Conservation (phyloP, 2,329 filamentous ascomycete species). For the Colletotrichum horii region DNA sequence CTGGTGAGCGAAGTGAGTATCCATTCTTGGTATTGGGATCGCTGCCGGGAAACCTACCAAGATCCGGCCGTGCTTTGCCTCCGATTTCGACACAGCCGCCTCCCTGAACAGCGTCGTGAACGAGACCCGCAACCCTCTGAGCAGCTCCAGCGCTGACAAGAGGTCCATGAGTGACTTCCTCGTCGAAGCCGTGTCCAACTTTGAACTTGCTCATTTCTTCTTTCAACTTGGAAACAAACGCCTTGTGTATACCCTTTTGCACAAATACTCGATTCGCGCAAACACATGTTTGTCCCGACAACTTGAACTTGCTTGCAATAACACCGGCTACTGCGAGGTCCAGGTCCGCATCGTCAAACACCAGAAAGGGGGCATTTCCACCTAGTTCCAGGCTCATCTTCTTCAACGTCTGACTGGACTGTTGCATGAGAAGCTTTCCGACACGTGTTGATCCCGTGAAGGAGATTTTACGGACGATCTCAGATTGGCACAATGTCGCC, state of each 20-base stretch:
- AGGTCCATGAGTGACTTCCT: constrained; percentile 78
- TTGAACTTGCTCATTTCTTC: constrained; percentile 77
- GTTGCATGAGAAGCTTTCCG: constrained; percentile 84
- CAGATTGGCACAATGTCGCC: constrained; percentile 75
- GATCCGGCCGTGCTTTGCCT: constrained; percentile 65
- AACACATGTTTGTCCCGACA: constrained; percentile 94
- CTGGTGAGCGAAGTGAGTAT: constrained; percentile 64
- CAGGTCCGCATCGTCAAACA: constrained; percentile 93
- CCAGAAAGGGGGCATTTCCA: constrained; percentile 94
- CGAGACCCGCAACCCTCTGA: constrained; percentile 78
- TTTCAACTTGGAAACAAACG: constrained; percentile 71
- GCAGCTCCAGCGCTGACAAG: constrained; percentile 86
- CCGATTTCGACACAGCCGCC: constrained; percentile 78
- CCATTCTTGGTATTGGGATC: constrained; percentile 46
- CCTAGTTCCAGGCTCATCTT: constrained; percentile 86
- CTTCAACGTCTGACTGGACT: constrained; percentile 85
- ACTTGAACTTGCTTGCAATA: constrained; percentile 88
- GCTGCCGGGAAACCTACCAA: constrained; percentile 51
- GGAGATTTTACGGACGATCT: constrained; percentile 84
- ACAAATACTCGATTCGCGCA: constrained; percentile 86
- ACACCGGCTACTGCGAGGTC: constrained; percentile 84
- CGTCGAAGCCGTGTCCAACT: constrained; percentile 75
- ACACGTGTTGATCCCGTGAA: constrained; percentile 84
- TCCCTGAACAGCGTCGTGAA: constrained; percentile 78
- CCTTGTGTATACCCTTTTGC: constrained; percentile 78